Percentiles rank a stretch among this genome's conserved stretches.
These are phyloP conservation scores for Leishmania tarentolae DNA, from an alignment of 208 protist genomes.

Conservation along the genomic window DNA sequence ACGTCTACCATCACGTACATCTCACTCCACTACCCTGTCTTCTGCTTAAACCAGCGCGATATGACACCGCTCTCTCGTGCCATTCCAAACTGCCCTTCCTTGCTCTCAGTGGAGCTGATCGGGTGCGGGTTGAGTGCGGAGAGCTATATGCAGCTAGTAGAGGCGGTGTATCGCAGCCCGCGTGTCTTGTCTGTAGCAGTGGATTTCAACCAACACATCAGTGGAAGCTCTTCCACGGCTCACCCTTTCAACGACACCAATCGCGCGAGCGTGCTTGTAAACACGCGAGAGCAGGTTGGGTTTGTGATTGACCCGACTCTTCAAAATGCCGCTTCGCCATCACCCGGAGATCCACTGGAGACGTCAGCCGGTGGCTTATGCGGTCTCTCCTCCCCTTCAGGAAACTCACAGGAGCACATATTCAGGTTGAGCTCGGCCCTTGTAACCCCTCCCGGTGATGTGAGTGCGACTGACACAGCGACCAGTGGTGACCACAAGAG, in stretches of 20 bases:
- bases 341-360: not conserved
- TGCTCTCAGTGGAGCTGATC: constrained; percentile 77
- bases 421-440: not conserved
- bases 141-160: constrained; percentile 83
- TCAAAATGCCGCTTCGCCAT: not conserved
- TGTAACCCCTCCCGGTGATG: not conserved
- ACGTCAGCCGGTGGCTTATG: not conserved
- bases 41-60: constrained; percentile 88
- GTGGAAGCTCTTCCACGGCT: not conserved
- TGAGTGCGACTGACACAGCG: not conserved
- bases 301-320: constrained; percentile 33
- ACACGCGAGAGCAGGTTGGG: constrained; percentile 10
- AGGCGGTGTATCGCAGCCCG: constrained; percentile 78
- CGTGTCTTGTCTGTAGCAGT: constrained; percentile 61
- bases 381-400: not conserved
- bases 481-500: not conserved
- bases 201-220: constrained; percentile 75
- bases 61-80: constrained; percentile 79
- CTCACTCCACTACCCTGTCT: constrained; percentile 66
- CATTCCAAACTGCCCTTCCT: constrained; percentile 82
- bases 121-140: constrained; percentile 80
- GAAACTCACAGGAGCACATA: not conserved
- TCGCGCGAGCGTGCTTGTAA: not conserved
- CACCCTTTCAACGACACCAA: not conserved
- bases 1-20: constrained; percentile 58